These are phyloP conservation scores for Verticillium isaacii DNA, from an alignment of 2,329 filamentous ascomycete genomes.

Conservation along the genomic window DNA sequence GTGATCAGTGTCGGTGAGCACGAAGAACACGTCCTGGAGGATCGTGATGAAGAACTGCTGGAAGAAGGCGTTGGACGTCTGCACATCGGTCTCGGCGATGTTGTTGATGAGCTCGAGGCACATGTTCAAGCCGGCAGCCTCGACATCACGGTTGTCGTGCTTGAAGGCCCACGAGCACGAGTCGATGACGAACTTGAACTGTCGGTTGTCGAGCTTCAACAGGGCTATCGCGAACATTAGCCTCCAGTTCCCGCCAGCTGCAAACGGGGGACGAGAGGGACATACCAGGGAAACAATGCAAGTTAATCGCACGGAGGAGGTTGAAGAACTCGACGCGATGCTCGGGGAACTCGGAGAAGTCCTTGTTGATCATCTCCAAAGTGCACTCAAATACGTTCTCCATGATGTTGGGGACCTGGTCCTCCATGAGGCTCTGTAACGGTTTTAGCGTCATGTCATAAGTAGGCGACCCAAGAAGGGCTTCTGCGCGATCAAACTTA, in stretches of 20 bases:
- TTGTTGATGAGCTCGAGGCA: constrained; percentile 96
- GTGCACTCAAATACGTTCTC: constrained; percentile 98
- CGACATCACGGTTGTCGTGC: constrained; percentile 97
- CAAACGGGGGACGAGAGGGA: neutral
- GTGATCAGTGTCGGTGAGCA: constrained; percentile 94
- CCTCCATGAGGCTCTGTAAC: constrained; percentile 83
- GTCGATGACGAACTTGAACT: constrained; percentile 99
- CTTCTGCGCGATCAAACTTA: constrained; percentile 45
- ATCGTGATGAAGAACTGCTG: constrained; percentile 96
- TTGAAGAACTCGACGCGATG: constrained; percentile 99
- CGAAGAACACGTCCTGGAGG: constrained; percentile 96
- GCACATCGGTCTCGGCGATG: constrained; percentile 83
- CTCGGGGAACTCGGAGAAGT: constrained; percentile 98
- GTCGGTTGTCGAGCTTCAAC: constrained; percentile 87
- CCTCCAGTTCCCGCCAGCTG: neutral
- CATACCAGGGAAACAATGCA: constrained; percentile 86
- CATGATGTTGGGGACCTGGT: constrained; percentile 96
- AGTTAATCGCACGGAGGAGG: constrained; percentile 88
- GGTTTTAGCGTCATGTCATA: constrained; percentile 21
- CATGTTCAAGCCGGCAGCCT: constrained; percentile 95
- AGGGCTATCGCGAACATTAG: constrained; percentile 47
- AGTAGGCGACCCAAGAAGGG: constrained; percentile 5
- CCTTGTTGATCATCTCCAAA: constrained; percentile 99
- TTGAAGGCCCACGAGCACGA: constrained; percentile 99
- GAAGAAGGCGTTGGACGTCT: constrained; percentile 93